A percentile compares a stretch with the other conserved stretches of the same genome.
Conservation (phyloP, 495 filamentous ascomycete genomes). For the Clavariopsis aquatica region DNA sequence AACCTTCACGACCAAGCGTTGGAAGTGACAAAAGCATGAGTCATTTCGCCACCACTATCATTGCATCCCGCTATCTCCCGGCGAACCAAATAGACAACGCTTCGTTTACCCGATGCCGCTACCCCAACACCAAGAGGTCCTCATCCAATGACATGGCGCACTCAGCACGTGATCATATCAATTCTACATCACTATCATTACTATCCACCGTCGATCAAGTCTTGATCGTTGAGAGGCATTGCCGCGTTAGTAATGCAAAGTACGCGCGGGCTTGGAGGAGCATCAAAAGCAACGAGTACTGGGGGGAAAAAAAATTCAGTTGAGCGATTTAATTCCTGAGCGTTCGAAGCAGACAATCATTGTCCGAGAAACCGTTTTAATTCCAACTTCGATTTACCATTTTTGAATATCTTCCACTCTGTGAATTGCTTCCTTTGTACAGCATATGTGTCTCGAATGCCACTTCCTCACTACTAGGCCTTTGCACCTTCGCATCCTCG, state of each 20-base stretch:
- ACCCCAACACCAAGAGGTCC: not conserved
- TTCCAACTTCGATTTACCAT: not conserved
- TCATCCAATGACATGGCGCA: not conserved
- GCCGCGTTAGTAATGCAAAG: not conserved
- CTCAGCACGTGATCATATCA: not conserved
- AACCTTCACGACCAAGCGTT: slow-evolving; percentile 5
- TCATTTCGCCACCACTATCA: not conserved
- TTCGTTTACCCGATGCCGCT: not conserved
- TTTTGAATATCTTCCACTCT: not conserved
- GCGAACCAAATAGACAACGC: not conserved
- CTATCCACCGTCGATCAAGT: not conserved
- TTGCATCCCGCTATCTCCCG: not conserved
- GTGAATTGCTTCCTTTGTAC: not conserved
- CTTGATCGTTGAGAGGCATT: not conserved
- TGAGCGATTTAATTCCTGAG: not conserved
- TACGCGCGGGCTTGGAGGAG: too few relatives aligned
- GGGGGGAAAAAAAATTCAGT: too few relatives aligned
- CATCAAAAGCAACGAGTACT: too few relatives aligned
- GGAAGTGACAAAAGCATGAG: slow-evolving; percentile 12
- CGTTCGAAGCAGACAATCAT: not conserved
- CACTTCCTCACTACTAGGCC: not conserved
- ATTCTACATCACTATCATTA: not conserved
- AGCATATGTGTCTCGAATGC: not conserved
- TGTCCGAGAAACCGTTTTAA: not conserved
- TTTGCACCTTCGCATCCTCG: not conserved